Evolutionary conservation across 2,329 filamentous ascomycete genomes (phyloP).

Genomic region (Fusarium udum): DNA sequence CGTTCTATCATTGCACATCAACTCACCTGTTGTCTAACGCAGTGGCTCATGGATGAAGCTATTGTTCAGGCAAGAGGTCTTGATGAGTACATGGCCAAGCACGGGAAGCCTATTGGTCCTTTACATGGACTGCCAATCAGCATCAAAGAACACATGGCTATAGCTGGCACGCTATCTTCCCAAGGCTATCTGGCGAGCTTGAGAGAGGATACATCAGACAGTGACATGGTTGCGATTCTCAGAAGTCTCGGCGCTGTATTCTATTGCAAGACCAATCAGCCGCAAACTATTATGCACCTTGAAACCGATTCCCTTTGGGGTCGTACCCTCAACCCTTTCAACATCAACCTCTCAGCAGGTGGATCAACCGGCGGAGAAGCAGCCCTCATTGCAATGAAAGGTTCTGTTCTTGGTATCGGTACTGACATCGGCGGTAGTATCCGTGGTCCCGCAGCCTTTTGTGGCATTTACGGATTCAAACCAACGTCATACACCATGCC

Average conservation of each 20-base stretch:
- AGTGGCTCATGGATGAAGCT: constrained; percentile 29
- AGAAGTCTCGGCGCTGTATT: constrained; percentile 69
- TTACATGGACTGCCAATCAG: constrained; percentile 30
- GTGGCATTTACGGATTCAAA: background rate
- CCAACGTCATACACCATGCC: background rate
- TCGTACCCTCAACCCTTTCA: constrained; percentile 67
- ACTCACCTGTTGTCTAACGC: constrained; percentile 20
- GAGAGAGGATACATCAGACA: constrained; percentile 13
- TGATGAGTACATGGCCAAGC: constrained; percentile 11
- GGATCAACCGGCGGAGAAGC: constrained; percentile 67
- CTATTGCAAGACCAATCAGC: constrained; percentile 73
- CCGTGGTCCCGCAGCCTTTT: background rate
- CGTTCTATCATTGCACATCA: constrained; percentile 23
- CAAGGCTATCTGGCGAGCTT: background rate
- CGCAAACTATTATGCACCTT: constrained; percentile 56
- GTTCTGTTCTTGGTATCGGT: background rate
- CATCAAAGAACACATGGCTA: constrained; percentile 24
- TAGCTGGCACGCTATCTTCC: constrained; percentile 12
- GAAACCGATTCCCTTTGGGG: constrained; percentile 69
- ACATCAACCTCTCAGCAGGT: constrained; percentile 65
- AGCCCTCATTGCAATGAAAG: constrained; percentile 47
- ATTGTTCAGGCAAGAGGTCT: constrained; percentile 7
- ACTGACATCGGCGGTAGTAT: background rate
- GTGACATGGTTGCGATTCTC: constrained; percentile 62
- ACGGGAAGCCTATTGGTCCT: constrained; percentile 15